Evolutionary conservation across 768 basidiomycete genomes (phyloP).

Genomic region (Tricholoma matsutake): DNA sequence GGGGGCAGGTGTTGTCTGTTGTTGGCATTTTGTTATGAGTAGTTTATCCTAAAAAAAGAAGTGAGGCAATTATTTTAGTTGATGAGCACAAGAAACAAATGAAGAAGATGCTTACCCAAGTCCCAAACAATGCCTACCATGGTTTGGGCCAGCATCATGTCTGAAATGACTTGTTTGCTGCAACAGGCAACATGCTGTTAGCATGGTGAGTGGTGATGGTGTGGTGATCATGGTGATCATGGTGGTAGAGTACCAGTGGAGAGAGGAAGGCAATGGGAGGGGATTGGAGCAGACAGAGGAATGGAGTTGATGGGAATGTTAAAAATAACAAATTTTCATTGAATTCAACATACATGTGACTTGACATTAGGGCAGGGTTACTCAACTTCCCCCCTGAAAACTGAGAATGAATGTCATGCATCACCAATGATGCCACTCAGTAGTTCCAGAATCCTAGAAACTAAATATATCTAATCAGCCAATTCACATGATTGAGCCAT

Average conservation of each 20-base stretch:
- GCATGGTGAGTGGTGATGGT: too few species aligned
- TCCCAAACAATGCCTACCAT: background rate
- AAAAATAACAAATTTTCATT: background rate
- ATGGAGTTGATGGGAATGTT: background rate
- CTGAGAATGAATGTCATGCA: too few species aligned
- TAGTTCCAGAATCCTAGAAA: too few species aligned
- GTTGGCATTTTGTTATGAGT: background rate
- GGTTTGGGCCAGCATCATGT: background rate
- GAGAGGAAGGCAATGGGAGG: background rate
- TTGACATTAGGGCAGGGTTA: too few species aligned
- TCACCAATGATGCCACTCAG: background rate
- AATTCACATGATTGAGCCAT: background rate
- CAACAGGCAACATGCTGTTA: too few species aligned
- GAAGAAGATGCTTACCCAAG: background rate
- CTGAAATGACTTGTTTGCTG: too few species aligned
- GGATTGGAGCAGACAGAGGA: background rate
- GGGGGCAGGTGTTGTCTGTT: background rate
- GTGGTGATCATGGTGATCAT: background rate
- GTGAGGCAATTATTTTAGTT: background rate
- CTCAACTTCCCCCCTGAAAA: too few species aligned
- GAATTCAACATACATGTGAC: background rate
- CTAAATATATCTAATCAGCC: background rate
- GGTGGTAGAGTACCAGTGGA: background rate
- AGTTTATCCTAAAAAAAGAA: background rate
- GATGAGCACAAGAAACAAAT: too few species aligned